Base-by-base conservation (phyloP, 208 protist genomes). In the Crithidia thermophila region DNA sequence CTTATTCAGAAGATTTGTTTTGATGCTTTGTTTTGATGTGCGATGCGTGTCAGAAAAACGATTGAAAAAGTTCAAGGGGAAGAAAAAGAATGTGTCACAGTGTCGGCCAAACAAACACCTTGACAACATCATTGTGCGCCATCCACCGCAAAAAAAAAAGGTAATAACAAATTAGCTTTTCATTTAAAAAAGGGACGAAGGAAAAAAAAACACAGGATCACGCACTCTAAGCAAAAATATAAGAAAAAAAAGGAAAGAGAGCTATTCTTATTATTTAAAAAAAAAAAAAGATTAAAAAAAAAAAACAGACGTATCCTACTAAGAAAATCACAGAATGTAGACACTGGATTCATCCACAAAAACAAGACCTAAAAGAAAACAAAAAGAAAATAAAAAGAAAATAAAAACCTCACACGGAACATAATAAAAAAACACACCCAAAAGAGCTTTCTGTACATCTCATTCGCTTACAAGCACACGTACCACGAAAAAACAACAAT, bases 361-460 rank as follows among this genome's bases (percentile, higher is more conserved):
- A 37, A 60, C 1, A 27, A 11, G 16, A 18, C 18, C 9, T 2
- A 20, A 27, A 4, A 51, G 2, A 31, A 0, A 55, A 18, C 16
- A 18, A 51, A n/a, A 59, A 42, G 31, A 13, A 60, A 16, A 55
- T 18, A 55, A 39, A 55, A 39, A 33, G 42, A 47, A 47, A 47
- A 20, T 8, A 20, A 47, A 47, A 7, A 20, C 10, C 42, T 21
- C 18, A 4, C 42, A 18, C 13, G n/a, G n/a, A n/a, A n/a, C n/a
- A n/a, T n/a, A n/a, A n/a, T n/a, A n/a, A n/a, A n/a, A n/a, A n/a
- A n/a, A n/a, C n/a, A n/a, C n/a, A n/a, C n/a, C n/a, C n/a, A n/a
- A n/a, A n/a, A n/a, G n/a, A n/a, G n/a, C n/a, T n/a, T n/a, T n/a
- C n/a, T n/a, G n/a, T n/a, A n/a, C n/a, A n/a, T n/a, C n/a, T n/a